Conservation (phyloP, 2,329 filamentous ascomycete species). For the Teratosphaeriaceae sp. region DNA sequence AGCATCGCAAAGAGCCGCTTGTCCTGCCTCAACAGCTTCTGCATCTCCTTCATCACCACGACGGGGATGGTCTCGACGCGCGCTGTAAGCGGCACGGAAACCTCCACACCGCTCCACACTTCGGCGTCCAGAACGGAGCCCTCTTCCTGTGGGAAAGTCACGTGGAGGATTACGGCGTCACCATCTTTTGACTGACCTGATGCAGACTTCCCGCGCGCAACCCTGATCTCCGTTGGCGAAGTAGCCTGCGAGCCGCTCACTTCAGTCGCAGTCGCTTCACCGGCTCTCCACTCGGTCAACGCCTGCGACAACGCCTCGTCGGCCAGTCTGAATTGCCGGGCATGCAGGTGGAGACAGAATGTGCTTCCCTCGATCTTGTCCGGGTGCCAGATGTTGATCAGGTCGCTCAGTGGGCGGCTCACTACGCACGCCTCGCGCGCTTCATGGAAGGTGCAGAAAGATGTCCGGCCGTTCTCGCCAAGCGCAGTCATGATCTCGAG, state of each 20-base stretch:
- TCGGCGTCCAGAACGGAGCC: not conserved
- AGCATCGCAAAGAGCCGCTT: not conserved
- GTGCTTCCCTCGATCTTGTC: conserved; percentile 1
- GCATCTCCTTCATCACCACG: not conserved
- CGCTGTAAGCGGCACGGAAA: not conserved
- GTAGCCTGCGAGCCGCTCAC: not conserved
- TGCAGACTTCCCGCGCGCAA: not conserved
- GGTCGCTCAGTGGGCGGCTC: conserved; percentile 1
- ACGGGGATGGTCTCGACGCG: not conserved
- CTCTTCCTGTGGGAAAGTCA: not conserved
- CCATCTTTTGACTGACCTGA: too few relatives aligned
- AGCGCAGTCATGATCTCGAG: conserved; percentile 2
- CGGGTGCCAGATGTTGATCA: conserved; percentile 4
- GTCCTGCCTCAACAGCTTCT: not conserved
- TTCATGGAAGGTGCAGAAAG: conserved; percentile 4
- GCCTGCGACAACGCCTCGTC: not conserved
- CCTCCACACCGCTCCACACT: not conserved
- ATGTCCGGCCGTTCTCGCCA: not conserved
- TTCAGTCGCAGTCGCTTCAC: not conserved
- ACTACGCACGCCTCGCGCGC: conserved; percentile 3
- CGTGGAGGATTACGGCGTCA: not conserved
- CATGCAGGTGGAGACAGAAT: conserved; percentile 4
- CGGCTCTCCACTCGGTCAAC: not conserved
- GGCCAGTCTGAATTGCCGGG: not conserved
- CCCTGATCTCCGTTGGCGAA: not conserved